Evolutionary conservation across 345 rosid species (phyloP), one percentile per base, ranked within the genome.

Genomic region (Reutealis trisperma): DNA sequence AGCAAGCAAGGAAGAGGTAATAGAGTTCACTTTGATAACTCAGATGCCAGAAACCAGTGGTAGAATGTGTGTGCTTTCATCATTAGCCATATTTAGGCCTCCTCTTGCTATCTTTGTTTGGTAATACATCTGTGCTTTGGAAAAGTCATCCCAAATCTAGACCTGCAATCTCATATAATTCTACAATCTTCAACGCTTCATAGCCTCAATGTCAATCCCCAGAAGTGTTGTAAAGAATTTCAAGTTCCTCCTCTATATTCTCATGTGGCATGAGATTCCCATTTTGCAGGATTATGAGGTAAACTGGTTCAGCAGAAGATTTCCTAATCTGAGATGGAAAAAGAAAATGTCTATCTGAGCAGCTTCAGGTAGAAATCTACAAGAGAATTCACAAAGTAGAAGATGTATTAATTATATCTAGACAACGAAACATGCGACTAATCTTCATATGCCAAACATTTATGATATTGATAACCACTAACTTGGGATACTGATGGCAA

Each of bases 281-380:
- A 67, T 90, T 90, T 80, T 92, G 97, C 75, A 92, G 74, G 14
- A 93, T 88, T 11, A 83, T 92, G 34, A 95, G 90, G 76, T 91
- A 90, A 41, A 88, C 88, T 82, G 90, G 96, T 68, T 89, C 91
- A 0, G 97, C 94, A 22, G 92, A 89, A 55, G 89, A 88, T 79
- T 95, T 86, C 65, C 98, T 87, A 14, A 95, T 93, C 99, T 34
- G 37, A 34, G 2, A 1, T 27, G 30, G 30, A 27, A 27, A 27
- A 27, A 27, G 30, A 27, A 27, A 27, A 27, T 27, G 30, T 27
- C 30, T 27, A 27, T 27, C 30, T 27, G 30, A 27, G 30, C 30
- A 27, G 30, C 30, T 34, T 34, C 37, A 34, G 37, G 37, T 34
- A 34, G 37, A 34, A 34, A 34, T 34, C 3, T 5, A 34, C 30